These are phyloP conservation scores for Dothistroma septosporum DNA, from an alignment of 2,329 filamentous ascomycete genomes.

Conservation along the genomic window DNA sequence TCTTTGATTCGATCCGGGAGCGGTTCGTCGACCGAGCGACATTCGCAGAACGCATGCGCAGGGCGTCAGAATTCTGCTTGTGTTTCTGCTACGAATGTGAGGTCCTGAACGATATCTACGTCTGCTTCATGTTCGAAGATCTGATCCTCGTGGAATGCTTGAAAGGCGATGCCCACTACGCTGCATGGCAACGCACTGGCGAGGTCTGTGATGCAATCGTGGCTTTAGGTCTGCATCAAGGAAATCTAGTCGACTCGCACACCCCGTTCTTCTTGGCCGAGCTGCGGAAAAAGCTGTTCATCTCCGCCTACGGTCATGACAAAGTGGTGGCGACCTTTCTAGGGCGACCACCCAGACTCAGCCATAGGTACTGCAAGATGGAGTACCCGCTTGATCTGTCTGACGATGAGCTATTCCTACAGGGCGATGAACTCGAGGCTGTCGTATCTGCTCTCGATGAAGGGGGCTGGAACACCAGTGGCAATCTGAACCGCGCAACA, in stretches of 20 bases:
- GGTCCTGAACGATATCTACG: conserved; percentile 34
- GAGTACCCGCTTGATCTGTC: conserved; percentile 54
- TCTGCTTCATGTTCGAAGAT: conserved; percentile 34
- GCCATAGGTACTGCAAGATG: conserved; percentile 51
- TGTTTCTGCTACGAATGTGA: conserved; percentile 37
- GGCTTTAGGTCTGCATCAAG: conserved; percentile 35
- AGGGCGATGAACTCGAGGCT: conserved; percentile 39
- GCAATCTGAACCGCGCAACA: conserved; percentile 44
- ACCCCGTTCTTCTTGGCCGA: conserved; percentile 35
- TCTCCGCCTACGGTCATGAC: conserved; percentile 28
- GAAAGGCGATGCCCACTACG: conserved; percentile 33
- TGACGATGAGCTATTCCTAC: conserved; percentile 48
- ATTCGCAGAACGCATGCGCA: conserved; percentile 44
- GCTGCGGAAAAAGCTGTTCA: conserved; percentile 33
- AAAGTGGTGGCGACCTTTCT: conserved; percentile 34
- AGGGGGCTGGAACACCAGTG: conserved; percentile 52
- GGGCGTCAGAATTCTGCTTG: conserved; percentile 32
- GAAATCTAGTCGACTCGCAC: conserved; percentile 29
- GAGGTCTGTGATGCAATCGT: conserved; percentile 35
- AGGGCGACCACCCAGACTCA: conserved; percentile 49
- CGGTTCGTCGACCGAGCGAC: conserved; percentile 46
- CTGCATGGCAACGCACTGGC: conserved; percentile 34
- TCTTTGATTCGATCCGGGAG: conserved; percentile 43
- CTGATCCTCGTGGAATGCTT: conserved; percentile 32
- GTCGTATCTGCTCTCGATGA: conserved; percentile 43